Evolutionary conservation across 768 basidiomycete species (phyloP), one percentile per base, ranked within the genome.

Genomic region (Lactifluus piperatus): DNA sequence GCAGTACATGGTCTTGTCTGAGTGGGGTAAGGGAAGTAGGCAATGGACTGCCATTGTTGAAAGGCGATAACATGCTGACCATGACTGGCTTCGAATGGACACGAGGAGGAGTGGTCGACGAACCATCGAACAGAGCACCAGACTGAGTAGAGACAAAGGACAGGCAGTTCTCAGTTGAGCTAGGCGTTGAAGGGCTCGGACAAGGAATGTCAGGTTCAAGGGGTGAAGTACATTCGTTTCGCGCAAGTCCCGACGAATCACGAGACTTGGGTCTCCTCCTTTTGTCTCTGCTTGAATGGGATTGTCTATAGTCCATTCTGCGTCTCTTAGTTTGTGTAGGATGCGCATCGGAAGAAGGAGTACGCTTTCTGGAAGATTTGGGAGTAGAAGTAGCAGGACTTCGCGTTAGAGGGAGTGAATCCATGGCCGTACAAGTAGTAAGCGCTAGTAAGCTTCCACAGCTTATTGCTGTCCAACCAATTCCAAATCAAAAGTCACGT

Each of bases 241-340:
- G 41, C 8, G 20, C 3, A 26, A 26, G n/a, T 11, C 20, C 54
- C 16, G 48, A 51, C 20, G 27, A 24, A 8, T 56, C 45, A 16
- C 34, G 43, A 22, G 68, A 61, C 11, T 70, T 47, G 24, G 70
- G 62, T 14, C 62, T 65, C 37, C 66, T 54, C 51, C 58, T 68
- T 65, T 66, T 72, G 62, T 65, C 68, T 32, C 68, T 67, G 27
- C 51, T 43, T 8, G 43, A 20, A 18, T 32, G 47, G 26, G 7
- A 34, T 56, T 37, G 43, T 26, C 36, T 37, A 18, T 27, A 8
- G 11, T 50, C 49, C 20, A 29, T 45, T 47, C 41, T 60, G 5
- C 27, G 34, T 34, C 34, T 60, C 54, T 60, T 60, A n/a, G 24
- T 1, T 11, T 10, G 24, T n/a, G 49, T 22, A 5, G 34, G 22